Evolutionary conservation across 75 land plant species (phyloP).

Genomic region (Larix kaempferi): DNA sequence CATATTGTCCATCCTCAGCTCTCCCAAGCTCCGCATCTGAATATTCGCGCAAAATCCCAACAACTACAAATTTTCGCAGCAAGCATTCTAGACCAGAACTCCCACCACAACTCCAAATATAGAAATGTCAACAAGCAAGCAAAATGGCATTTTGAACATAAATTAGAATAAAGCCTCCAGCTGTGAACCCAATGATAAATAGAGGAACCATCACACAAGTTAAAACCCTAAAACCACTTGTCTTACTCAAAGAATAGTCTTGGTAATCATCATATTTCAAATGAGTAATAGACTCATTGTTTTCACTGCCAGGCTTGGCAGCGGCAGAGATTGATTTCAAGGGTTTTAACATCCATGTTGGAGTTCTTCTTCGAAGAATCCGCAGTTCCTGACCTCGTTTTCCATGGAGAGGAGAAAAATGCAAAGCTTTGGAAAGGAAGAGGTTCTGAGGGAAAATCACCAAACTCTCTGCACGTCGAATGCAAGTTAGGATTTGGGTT

Average conservation of each 20-base stretch:
- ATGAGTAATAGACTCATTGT: no score
- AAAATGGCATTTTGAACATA: slow-evolving; percentile 40
- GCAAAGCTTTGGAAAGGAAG: no score
- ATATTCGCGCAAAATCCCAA: slow-evolving; percentile 26
- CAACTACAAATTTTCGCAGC: slow-evolving; percentile 23
- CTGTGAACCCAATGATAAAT: slow-evolving; percentile 42
- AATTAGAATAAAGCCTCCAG: slow-evolving; percentile 53
- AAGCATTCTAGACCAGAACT: slow-evolving; percentile 45
- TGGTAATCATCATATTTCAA: not conserved
- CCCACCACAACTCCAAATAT: slow-evolving; percentile 24
- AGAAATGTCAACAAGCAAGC: slow-evolving; percentile 27
- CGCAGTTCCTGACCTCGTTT: no score
- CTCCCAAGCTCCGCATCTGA: slow-evolving; percentile 48
- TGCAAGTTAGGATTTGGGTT: no score
- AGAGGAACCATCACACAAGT: slow-evolving; percentile 37
- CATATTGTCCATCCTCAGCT: slow-evolving; percentile 58
- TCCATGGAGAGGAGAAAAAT: no score
- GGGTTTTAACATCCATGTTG: no score
- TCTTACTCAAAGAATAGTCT: not conserved
- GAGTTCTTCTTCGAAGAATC: no score
- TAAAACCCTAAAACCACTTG: slow-evolving; percentile 3
- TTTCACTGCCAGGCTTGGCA: no score
- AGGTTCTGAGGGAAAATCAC: no score
- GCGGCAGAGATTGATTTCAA: no score
- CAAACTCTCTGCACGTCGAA: no score